Evolutionary conservation across 2,329 filamentous ascomycete species (phyloP).

Genomic region (Paraphoma sp.): DNA sequence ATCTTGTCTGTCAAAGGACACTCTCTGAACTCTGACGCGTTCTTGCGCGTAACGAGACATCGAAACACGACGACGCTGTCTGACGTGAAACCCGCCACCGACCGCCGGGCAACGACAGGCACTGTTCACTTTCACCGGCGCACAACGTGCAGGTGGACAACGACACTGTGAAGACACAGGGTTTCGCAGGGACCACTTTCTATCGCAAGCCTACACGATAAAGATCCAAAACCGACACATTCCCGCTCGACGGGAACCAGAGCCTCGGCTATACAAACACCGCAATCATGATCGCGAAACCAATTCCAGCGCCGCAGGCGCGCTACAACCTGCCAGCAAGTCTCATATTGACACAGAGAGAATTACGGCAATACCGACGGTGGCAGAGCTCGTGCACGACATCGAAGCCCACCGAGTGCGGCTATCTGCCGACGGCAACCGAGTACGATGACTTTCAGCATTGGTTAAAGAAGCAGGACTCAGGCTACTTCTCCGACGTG

Average conservation of each 20-base stretch:
- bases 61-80: too few relatives aligned
- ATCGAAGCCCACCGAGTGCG: slow-evolving; percentile 23
- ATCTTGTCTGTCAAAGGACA: neutral
- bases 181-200: too few relatives aligned
- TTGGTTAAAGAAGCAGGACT: slow-evolving; percentile 38
- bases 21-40: neutral
- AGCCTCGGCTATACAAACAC: neutral
- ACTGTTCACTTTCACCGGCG: neutral
- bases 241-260: neutral
- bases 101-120: neutral
- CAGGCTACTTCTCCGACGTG: slow-evolving; percentile 39
- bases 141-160: neutral
- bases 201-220: too few relatives aligned
- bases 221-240: too few relatives aligned
- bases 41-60: neutral
- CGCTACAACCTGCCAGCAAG: slow-evolving; percentile 27
- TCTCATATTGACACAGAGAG: slow-evolving; percentile 29
- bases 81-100: neutral
- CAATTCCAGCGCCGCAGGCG: neutral
- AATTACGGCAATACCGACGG: slow-evolving; percentile 36
- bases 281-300: neutral
- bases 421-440: slow-evolving; percentile 29
- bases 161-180: neutral
- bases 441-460: slow-evolving; percentile 39
- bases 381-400: slow-evolving; percentile 34